Percentiles rank a stretch among this genome's conserved stretches.
Evolutionary conservation across 1,284 basidiomycete genomes (phyloP).

Genomic region (Malassezia obtusa): DNA sequence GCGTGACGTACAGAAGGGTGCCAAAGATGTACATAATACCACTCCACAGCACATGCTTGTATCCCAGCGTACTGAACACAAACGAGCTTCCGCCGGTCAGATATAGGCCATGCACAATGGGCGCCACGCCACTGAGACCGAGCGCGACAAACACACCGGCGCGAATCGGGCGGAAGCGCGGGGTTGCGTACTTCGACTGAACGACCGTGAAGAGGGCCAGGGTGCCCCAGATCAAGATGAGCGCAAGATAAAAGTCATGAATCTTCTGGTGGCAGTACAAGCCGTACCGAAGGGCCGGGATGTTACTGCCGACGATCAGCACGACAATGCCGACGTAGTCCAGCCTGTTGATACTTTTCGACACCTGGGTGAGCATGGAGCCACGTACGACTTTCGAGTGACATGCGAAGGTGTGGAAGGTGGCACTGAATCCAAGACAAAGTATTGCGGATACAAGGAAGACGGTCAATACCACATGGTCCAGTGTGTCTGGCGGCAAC

Average conservation of each 20-base stretch:
- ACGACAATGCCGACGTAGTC: conserved; percentile 53
- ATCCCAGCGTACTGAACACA: conserved; percentile 34
- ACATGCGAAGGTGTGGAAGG: conserved; percentile 66
- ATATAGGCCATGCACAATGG: conserved; percentile 59
- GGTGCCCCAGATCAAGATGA: conserved; percentile 57
- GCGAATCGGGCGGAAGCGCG: conserved; percentile 65
- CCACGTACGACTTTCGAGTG: conserved; percentile 56
- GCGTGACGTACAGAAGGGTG: conserved; percentile 54
- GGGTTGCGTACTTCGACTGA: conserved; percentile 66
- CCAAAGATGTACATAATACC: conserved; percentile 37
- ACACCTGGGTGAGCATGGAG: conserved; percentile 49
- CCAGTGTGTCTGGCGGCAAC: conserved; percentile 55
- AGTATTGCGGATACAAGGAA: conserved; percentile 66
- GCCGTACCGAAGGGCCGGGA: conserved; percentile 53
- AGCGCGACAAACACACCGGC: conserved; percentile 71
- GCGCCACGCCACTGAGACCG: conserved; percentile 64
- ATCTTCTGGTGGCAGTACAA: conserved; percentile 32
- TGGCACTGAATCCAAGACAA: conserved; percentile 65
- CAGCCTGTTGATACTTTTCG: conserved; percentile 30
- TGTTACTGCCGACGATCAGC: conserved; percentile 64
- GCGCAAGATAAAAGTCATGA: conserved; percentile 34
- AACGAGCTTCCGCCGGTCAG: conserved; percentile 50
- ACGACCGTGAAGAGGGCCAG: conserved; percentile 68
- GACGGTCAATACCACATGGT: conserved; percentile 58
- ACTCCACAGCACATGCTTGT: conserved; percentile 25